These are phyloP conservation scores for Oryza officinalis DNA, from an alignment of 176 grass and related monocot genomes.

Conservation along the genomic window DNA sequence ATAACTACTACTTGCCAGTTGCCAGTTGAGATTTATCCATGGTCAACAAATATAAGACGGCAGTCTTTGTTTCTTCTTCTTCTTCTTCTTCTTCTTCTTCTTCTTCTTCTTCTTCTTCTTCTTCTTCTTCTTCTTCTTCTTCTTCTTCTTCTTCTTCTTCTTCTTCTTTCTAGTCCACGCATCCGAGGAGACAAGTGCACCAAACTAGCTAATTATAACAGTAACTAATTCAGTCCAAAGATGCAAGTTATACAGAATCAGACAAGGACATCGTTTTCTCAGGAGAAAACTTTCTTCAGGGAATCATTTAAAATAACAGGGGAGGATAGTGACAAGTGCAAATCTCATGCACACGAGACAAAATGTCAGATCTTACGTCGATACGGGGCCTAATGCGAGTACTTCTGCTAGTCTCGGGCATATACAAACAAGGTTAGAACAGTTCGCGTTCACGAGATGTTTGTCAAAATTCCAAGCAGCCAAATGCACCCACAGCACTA, in stretches of 20 bases:
- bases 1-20: neutral
- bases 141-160: no score
- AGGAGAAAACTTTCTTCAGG: neutral
- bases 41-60: neutral
- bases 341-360: conserved; percentile 46
- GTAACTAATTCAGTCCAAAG: neutral
- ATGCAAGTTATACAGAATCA: neutral
- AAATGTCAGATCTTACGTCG: conserved; percentile 35
- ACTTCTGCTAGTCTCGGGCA: conserved; percentile 33
- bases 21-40: neutral
- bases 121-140: neutral
- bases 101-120: neutral
- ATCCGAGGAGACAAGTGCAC: neutral
- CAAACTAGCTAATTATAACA: neutral
- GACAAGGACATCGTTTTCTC: conserved; percentile 8
- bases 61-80: neutral
- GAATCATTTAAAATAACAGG: neutral
- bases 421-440: conserved; percentile 40
- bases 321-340: neutral
- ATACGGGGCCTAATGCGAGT: conserved; percentile 34
- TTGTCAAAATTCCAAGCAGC: conserved; percentile 55
- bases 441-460: conserved; percentile 58
- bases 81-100: neutral
- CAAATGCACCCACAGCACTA: conserved; percentile 32
- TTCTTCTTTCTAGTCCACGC: neutral